Evolutionary conservation across 208 protist genomes (phyloP).

Genomic region (Kentomonas sorsogonicus): DNA sequence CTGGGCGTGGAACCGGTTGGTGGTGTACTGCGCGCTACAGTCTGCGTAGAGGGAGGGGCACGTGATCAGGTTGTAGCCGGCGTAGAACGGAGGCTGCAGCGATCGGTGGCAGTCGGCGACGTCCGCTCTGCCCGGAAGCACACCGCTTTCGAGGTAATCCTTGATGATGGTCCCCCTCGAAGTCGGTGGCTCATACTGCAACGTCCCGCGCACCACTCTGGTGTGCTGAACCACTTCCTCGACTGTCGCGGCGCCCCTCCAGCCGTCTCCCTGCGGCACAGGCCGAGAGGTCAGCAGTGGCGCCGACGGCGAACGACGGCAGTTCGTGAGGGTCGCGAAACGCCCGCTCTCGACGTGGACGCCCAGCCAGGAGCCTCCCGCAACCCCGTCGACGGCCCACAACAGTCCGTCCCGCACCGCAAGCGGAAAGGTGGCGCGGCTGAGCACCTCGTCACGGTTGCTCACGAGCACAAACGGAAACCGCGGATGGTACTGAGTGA

Average conservation of each 20-base stretch:
- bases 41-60: slow-evolving; percentile 17
- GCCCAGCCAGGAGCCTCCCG: slow-evolving; percentile 68
- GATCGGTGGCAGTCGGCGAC: slow-evolving; percentile 2
- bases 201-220: slow-evolving; percentile 22
- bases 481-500: slow-evolving; percentile 39
- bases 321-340: slow-evolving; percentile 59
- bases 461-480: slow-evolving; percentile 53
- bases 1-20: slow-evolving; percentile 38
- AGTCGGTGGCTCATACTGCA: slow-evolving; percentile 25
- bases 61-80: slow-evolving; percentile 53
- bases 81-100: slow-evolving; percentile 40
- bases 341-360: slow-evolving; percentile 38
- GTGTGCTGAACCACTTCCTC: slow-evolving; percentile 26
- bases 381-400: slow-evolving; percentile 39
- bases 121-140: slow-evolving; percentile 12
- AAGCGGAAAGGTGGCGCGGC: slow-evolving; percentile 29
- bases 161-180: slow-evolving; percentile 44
- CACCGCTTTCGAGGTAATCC: slow-evolving; percentile 25
- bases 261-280: neutral
- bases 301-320: slow-evolving; percentile 28
- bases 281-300: slow-evolving; percentile 22
- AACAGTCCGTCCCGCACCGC: slow-evolving; percentile 27
- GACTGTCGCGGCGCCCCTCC: slow-evolving; percentile 46
- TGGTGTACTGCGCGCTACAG: slow-evolving; percentile 35
- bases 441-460: slow-evolving; percentile 56